These are phyloP conservation scores for Pseudogymnoascus sp. DNA, from an alignment of 2,329 filamentous ascomycete species.

Conservation along the genomic window DNA sequence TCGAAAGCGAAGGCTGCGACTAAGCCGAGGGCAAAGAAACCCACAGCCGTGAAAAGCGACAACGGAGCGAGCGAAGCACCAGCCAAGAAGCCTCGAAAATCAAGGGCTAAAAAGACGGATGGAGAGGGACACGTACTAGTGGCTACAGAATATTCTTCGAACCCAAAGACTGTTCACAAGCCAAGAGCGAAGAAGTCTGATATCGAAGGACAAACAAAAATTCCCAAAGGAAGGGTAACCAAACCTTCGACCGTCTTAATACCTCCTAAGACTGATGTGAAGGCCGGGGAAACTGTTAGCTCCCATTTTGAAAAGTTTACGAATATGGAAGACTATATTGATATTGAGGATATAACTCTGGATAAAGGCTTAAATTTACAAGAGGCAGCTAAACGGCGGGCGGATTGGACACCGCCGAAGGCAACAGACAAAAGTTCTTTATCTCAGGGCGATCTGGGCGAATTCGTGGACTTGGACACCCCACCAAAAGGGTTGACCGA, in stretches of 20 bases:
- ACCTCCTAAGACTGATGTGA: constrained; percentile 12
- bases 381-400: constrained; percentile 46
- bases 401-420: constrained; percentile 62
- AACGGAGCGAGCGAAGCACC: background rate
- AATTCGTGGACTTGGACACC: background rate
- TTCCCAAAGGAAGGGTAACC: constrained; percentile 29
- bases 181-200: constrained; percentile 25
- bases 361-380: constrained; percentile 18
- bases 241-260: constrained; percentile 26
- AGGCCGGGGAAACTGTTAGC: constrained; percentile 29
- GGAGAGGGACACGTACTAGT: constrained; percentile 3
- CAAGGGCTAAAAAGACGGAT: constrained; percentile 21
- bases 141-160: background rate
- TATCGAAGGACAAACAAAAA: constrained; percentile 25
- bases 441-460: background rate
- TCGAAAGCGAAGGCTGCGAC: constrained; percentile 23
- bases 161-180: constrained; percentile 21
- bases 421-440: constrained; percentile 27
- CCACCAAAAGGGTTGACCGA: constrained; percentile 12
- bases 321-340: constrained; percentile 1
- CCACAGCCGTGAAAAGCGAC: background rate
- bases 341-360: constrained; percentile 8
- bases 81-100: constrained; percentile 16
- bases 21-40: constrained; percentile 21
- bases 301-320: constrained; percentile 25